These are phyloP conservation scores for Hymenotorrendiella dingleyae DNA, from an alignment of 2,329 filamentous ascomycete genomes.

Conservation along the genomic window DNA sequence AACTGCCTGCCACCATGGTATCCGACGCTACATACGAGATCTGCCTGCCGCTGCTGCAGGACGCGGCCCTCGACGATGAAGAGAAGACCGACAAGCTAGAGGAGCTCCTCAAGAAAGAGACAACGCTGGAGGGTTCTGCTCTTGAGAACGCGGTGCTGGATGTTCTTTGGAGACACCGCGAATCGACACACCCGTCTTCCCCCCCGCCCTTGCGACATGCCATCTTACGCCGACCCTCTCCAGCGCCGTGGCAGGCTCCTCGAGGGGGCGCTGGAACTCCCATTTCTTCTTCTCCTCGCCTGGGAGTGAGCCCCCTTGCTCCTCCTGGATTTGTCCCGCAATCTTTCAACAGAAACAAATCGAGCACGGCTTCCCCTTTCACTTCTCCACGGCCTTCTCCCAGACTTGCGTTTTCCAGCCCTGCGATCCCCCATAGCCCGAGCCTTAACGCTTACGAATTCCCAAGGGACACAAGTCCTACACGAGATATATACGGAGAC, in stretches of 20 bases:
- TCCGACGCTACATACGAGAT: conserved; percentile 90
- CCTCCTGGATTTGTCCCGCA: conserved; percentile 79
- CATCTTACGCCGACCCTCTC: conserved; percentile 83
- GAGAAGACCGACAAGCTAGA: conserved; percentile 92
- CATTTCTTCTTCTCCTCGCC: conserved; percentile 72
- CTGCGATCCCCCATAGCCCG: conserved; percentile 87
- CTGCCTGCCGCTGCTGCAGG: conserved; percentile 81
- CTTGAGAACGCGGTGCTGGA: conserved; percentile 90
- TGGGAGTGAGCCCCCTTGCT: conserved; percentile 75
- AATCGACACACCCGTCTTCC: conserved; percentile 59
- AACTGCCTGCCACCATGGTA: conserved; percentile 55
- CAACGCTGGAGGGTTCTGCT: conserved; percentile 64
- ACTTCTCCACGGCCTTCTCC: conserved; percentile 91
- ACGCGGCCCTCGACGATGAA: conserved; percentile 79
- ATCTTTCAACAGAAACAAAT: conserved; percentile 70
- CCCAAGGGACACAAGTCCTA: conserved; percentile 70
- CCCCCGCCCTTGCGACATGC: conserved; percentile 84
- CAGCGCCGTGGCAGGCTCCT: conserved; percentile 82
- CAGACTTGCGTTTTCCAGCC: conserved; percentile 81
- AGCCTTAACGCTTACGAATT: conserved; percentile 95
- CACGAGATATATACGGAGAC: conserved; percentile 83
- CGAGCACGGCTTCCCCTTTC: conserved; percentile 80
- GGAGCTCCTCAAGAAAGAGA: conserved; percentile 75
- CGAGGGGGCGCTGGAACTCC: conserved; percentile 69
- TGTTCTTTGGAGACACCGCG: conserved; percentile 79